These are phyloP conservation scores for Acmispon strigosus DNA, from an alignment of 306 rosid genomes.

Conservation along the genomic window DNA sequence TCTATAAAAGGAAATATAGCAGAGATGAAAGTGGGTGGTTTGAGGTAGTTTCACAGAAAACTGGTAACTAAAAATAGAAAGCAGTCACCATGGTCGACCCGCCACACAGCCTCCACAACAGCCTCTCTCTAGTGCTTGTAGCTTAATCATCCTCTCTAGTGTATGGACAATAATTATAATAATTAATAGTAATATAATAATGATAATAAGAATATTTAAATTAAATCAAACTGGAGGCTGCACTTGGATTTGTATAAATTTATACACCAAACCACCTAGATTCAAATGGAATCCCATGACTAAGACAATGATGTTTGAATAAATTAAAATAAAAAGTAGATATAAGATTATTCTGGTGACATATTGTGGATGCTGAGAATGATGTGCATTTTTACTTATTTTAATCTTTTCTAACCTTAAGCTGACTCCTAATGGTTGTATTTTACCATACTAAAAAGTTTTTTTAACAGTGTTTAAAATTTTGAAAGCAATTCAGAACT, in stretches of 20 bases:
- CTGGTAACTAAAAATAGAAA: slow-evolving; percentile 23
- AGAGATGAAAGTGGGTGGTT: neutral
- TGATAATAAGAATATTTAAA: neutral
- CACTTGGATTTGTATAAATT: neutral
- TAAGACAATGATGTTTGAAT: slow-evolving; percentile 14
- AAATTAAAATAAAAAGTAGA: neutral
- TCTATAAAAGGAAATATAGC: neutral
- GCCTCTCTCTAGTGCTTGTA: neutral
- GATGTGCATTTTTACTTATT: slow-evolving; percentile 1
- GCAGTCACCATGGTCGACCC: neutral
- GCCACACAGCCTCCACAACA: neutral
- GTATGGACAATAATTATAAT: neutral
- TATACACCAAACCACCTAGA: neutral
- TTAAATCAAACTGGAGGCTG: neutral
- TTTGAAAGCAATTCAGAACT: neutral
- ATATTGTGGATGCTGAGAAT: slow-evolving; percentile 10
- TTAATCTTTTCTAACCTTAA: slow-evolving; percentile 1
- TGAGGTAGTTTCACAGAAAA: slow-evolving; percentile 2
- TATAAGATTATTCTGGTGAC: slow-evolving; percentile 10
- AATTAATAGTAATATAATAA: neutral
- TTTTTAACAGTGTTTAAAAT: neutral
- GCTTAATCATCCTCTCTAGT: neutral
- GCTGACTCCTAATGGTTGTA: slow-evolving; percentile 3
- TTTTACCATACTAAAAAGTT: neutral
- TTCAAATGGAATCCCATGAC: slow-evolving; percentile 16